A percentile compares a stretch with the other conserved stretches of the same genome.
Evolutionary conservation across 208 protist genomes (phyloP).

Genomic region (Wallacemonas sp.): DNA sequence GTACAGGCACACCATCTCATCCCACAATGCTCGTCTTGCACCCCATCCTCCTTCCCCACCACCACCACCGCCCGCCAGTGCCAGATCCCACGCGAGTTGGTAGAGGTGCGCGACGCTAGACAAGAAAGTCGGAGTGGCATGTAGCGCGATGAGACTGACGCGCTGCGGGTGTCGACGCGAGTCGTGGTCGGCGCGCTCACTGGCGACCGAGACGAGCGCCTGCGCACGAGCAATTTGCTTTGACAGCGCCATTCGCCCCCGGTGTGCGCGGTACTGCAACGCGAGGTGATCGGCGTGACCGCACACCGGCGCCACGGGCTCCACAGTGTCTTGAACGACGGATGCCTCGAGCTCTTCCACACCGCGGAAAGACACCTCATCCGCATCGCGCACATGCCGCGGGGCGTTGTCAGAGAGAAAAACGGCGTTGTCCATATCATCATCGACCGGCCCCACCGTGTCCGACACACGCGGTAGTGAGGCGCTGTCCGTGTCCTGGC

Average conservation of each 20-base stretch:
- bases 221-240: slow-evolving; percentile 5
- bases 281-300: not conserved
- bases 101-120: slow-evolving; percentile 1
- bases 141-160: slow-evolving; percentile 12
- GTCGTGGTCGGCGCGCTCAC: not conserved
- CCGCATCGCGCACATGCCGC: too few species aligned
- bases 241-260: not conserved
- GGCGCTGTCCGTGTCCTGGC: too few species aligned
- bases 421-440: too few species aligned
- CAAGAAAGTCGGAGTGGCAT: slow-evolving; percentile 1
- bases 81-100: not conserved
- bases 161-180: not conserved
- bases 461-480: too few species aligned
- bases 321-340: too few species aligned
- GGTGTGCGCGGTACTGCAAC: not conserved
- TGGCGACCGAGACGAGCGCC: not conserved
- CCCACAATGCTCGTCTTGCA: not conserved
- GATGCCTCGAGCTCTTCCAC: too few species aligned
- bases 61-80: not conserved
- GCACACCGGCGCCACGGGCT: not conserved
- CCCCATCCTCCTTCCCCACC: not conserved
- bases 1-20: slow-evolving; percentile 25
- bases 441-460: too few species aligned
- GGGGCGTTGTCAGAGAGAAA: not conserved
- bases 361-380: too few species aligned